Conservation (phyloP, 2,329 filamentous ascomycete genomes). For the Graphiopsis chlorocephala region DNA sequence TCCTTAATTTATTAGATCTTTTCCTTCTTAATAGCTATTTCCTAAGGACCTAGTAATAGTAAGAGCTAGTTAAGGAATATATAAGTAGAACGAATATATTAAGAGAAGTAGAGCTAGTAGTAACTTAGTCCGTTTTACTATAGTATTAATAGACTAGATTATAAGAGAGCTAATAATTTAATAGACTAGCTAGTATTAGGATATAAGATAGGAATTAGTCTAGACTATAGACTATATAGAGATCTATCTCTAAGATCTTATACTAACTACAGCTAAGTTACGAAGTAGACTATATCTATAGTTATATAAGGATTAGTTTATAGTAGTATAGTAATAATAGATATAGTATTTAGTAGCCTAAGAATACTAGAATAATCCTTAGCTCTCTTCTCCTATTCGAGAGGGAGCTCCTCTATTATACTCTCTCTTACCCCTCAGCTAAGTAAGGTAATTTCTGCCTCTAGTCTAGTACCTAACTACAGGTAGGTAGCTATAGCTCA, state of each 20-base stretch:
- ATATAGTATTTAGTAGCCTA: too few species aligned
- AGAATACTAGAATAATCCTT: too few species aligned
- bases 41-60: not conserved
- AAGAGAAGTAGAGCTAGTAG: not conserved
- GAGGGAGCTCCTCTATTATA: too few species aligned
- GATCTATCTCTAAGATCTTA: not conserved
- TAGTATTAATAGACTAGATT: not conserved
- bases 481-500: too few species aligned
- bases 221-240: not conserved
- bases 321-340: too few species aligned
- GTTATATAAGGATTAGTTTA: too few species aligned
- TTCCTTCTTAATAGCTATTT: not conserved
- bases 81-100: not conserved
- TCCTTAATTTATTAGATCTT: not conserved
- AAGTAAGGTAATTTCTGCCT: too few species aligned
- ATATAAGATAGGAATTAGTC: not conserved
- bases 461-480: too few species aligned
- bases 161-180: not conserved
- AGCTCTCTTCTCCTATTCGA: too few species aligned
- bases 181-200: not conserved
- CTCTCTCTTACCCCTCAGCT: too few species aligned
- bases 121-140: not conserved
- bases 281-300: not conserved
- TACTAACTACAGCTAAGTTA: not conserved
- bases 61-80: not conserved